Base-by-base conservation (phyloP, 192 early-diverging fungal genomes). In the Linnemannia exigua region DNA sequence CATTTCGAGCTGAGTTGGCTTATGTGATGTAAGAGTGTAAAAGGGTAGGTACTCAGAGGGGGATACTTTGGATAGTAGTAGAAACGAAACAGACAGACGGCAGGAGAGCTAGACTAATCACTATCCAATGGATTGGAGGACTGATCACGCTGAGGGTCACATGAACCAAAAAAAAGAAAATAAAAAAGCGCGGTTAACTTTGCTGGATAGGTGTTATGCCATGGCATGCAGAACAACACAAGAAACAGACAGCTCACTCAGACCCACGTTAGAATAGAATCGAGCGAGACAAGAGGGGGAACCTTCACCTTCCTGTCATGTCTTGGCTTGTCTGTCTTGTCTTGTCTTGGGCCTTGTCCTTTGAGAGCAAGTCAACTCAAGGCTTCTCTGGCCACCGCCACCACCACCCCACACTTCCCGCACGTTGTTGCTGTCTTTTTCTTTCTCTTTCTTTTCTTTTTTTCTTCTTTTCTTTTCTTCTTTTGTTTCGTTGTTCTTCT, bases 71-170 rank as follows among this genome's bases (percentile, higher is more conserved):
- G 6, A 54, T 54, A 54, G 52, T 54, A 54, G 52, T 25, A 20
- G 19, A n/a, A 7, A n/a, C n/a, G 5, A 54, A 22, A 54, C 5
- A 54, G 5, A 54, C 7, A 54, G 22, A 54, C 22, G 25, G 17
- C 22, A 54, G 52, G 17, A 16, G 17, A n/a, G 52, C 7, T n/a
- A 3, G 6, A 25, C 22, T 15, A 63, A 28, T 63, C 72, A 28
- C n/a, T n/a, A n/a, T 73, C 72, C 72, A 73, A 73, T 73, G 72
- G 72, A 37, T 51, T 16, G 22, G 6, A 33, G 48, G 19, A 8
- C 19, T 36, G 72, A 54, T 73, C 72, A 73, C 72, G 72, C 46
- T 73, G 72, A 20, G 12, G 72, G 72, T 73, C 72, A 73, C 72
- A 66, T 75, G 58, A 75, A 75, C 48, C 28, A 50, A 58, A 74